phyloP scores from a whole-genome alignment of 495 filamentous ascomycete species.

The Penicillium cosmopolitanum region DNA sequence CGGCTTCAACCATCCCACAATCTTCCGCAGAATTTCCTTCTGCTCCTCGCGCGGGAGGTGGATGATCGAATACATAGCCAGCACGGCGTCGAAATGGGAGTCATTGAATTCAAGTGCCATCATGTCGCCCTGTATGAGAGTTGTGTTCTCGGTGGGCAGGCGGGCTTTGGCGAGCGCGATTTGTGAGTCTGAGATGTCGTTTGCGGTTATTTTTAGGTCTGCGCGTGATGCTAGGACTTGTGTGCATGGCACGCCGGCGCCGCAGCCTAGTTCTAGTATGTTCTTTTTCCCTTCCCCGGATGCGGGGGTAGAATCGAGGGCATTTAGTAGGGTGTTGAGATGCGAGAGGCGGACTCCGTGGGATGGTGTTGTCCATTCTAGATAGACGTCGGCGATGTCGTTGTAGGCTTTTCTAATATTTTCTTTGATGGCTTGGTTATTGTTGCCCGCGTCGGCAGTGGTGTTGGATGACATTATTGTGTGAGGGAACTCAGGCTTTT shows the following conservation, averaged over 20 bases:
- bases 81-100: constrained; percentile 40
- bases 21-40: constrained; percentile 31
- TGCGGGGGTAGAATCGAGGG: constrained; percentile 21
- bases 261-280: constrained; percentile 48
- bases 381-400: constrained; percentile 41
- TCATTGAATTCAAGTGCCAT: constrained; percentile 34
- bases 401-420: constrained; percentile 43
- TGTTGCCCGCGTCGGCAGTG: too few relatives aligned
- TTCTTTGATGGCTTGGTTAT: constrained; percentile 15
- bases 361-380: constrained; percentile 36
- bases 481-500: too few relatives aligned
- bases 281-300: constrained; percentile 5
- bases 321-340: constrained; percentile 25
- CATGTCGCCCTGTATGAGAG: constrained; percentile 45
- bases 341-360: constrained; percentile 36
- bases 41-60: constrained; percentile 51
- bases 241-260: constrained; percentile 42
- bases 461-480: too few relatives aligned
- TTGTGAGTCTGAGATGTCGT: constrained; percentile 44
- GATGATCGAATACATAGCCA: constrained; percentile 48
- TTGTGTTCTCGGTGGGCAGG: constrained; percentile 13
- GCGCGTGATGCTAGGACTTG: constrained; percentile 24
- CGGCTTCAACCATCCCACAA: constrained; percentile 44
- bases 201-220: constrained; percentile 33
- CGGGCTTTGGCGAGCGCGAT: constrained; percentile 33